Evolutionary conservation across 441 rosid species (phyloP).

Genomic region (Erysimum pusillum): DNA sequence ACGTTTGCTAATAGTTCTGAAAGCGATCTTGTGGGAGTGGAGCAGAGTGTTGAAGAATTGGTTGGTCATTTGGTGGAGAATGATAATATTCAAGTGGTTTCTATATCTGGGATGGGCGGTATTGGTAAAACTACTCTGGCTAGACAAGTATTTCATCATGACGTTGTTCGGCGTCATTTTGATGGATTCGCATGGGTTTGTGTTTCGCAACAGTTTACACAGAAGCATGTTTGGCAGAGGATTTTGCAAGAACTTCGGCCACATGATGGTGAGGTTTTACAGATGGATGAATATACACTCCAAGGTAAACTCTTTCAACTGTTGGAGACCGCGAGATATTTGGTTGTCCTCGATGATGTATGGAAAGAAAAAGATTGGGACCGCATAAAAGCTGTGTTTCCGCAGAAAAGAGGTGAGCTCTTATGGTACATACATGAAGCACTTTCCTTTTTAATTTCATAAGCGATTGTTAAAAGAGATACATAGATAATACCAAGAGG

Average conservation of each 20-base stretch:
- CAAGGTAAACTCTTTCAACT: conserved; percentile 8
- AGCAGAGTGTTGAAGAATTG: conserved; percentile 24
- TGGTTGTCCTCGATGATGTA: conserved; percentile 40
- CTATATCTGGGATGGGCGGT: conserved; percentile 47
- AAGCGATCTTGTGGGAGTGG: conserved; percentile 39
- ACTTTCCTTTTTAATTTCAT: too few species aligned
- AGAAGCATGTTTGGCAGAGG: conserved; percentile 35
- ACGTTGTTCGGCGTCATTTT: background rate
- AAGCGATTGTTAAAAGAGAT: too few species aligned
- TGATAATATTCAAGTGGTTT: conserved; percentile 17
- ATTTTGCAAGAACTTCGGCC: conserved; percentile 20
- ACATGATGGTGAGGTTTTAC: background rate
- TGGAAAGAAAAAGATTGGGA: conserved; percentile 9
- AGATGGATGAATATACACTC: conserved; percentile 17
- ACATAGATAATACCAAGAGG: too few species aligned
- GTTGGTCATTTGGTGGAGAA: conserved; percentile 25
- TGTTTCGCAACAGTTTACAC: conserved; percentile 31
- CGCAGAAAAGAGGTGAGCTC: background rate
- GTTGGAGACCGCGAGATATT: conserved; percentile 26
- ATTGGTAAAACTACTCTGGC: conserved; percentile 48
- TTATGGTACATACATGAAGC: background rate
- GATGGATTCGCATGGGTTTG: conserved; percentile 35
- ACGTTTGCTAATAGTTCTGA: conserved; percentile 30
- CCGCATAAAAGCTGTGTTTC: conserved; percentile 13
- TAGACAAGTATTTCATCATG: conserved; percentile 36